These are phyloP conservation scores for carrot (Daucus carota) DNA, from an alignment of 129 eudicot genomes.

Conservation along the genomic window DNA sequence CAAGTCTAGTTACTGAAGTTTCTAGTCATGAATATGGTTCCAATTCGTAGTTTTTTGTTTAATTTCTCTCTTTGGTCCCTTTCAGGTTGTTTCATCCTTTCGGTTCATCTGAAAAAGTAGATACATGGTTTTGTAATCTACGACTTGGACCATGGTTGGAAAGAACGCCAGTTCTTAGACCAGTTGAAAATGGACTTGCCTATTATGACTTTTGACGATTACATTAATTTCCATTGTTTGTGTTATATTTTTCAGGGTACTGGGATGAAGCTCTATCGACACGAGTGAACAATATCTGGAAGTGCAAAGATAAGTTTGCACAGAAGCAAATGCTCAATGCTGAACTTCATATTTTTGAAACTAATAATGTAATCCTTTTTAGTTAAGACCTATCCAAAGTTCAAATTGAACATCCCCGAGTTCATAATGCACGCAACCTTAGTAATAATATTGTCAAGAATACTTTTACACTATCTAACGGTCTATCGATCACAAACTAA, in stretches of 20 bases:
- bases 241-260: background rate
- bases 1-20: background rate
- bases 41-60: background rate
- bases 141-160: background rate
- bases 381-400: background rate
- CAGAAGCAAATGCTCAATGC: constrained; percentile 4
- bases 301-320: background rate
- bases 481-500: too few relatives aligned
- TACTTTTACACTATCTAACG: too few relatives aligned
- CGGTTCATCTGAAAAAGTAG: constrained; percentile 28
- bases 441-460: too few relatives aligned
- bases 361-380: background rate
- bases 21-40: too few relatives aligned
- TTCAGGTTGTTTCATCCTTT: constrained; percentile 91
- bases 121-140: constrained; percentile 5
- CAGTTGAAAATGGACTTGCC: background rate
- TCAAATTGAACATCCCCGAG: background rate
- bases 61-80: constrained; percentile 1
- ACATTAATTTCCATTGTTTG: background rate
- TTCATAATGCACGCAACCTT: background rate
- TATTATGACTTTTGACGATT: background rate
- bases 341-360: background rate
- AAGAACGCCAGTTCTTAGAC: background rate
- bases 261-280: background rate
- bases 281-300: background rate